Evolutionary conservation across 1,284 basidiomycete species (phyloP).

Genomic region (Cryptococcus sp.): DNA sequence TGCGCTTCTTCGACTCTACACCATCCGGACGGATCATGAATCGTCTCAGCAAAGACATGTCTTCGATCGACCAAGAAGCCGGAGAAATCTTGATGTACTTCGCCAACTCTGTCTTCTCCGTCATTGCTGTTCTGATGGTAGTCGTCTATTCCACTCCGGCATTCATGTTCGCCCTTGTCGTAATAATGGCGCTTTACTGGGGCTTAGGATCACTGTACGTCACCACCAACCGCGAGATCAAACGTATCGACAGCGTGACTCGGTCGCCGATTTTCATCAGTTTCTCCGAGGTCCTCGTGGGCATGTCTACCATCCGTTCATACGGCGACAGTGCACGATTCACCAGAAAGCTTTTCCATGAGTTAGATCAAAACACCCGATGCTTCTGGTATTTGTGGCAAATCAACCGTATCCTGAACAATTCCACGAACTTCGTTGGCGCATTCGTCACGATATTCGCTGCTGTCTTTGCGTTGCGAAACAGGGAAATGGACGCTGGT

Average conservation of each 20-base stretch:
- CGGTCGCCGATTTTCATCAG: conserved; percentile 61
- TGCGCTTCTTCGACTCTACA: conserved; percentile 54
- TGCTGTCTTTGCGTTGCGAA: conserved; percentile 52
- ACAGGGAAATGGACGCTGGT: conserved; percentile 50
- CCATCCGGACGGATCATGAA: conserved; percentile 58
- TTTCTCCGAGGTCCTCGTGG: conserved; percentile 55
- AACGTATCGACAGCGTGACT: conserved; percentile 58
- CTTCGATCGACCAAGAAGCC: conserved; percentile 56
- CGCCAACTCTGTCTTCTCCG: conserved; percentile 39
- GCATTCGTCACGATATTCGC: conserved; percentile 55
- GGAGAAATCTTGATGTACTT: conserved; percentile 51
- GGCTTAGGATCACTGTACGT: conserved; percentile 55
- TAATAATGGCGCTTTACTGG: conserved; percentile 54
- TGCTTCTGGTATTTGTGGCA: conserved; percentile 54
- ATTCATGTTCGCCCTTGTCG: conserved; percentile 52
- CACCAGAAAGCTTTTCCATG: conserved; percentile 51
- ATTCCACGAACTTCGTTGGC: conserved; percentile 55
- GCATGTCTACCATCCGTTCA: conserved; percentile 57
- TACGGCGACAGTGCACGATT: conserved; percentile 58
- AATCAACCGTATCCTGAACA: conserved; percentile 54
- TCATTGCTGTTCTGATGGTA: conserved; percentile 46
- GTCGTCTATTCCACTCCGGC: conserved; percentile 46
- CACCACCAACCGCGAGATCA: conserved; percentile 57
- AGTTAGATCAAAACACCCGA: conserved; percentile 55
- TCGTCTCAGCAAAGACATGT: conserved; percentile 56